Conservation (phyloP, 2,329 filamentous ascomycete species). For the Aspergillus costaricaensis region DNA sequence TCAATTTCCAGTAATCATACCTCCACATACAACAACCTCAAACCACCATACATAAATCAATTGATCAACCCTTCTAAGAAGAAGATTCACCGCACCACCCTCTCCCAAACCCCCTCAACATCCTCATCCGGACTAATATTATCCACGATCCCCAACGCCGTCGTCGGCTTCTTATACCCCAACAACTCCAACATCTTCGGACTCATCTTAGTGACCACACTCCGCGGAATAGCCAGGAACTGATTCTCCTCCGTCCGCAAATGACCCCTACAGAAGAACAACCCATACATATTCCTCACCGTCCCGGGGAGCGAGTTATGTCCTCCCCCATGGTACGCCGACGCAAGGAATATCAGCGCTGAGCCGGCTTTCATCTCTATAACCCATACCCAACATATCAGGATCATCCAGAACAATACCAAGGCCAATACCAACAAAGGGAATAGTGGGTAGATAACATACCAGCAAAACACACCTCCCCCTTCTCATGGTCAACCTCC, state of each 20-base stretch:
- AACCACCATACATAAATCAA: no score
- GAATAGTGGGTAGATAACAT: background rate
- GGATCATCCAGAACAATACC: background rate
- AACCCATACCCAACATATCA: background rate
- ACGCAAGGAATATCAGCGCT: slow-evolving; percentile 39
- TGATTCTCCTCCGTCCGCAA: slow-evolving; percentile 40
- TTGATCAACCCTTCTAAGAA: no score
- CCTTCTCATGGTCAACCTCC: slow-evolving; percentile 6
- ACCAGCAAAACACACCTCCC: slow-evolving; percentile 40
- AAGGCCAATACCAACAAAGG: background rate
- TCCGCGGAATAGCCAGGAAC: slow-evolving; percentile 34
- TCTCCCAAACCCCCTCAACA: slow-evolving; percentile 17
- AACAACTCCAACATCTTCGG: slow-evolving; percentile 35
- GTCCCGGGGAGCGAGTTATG: slow-evolving; percentile 29
- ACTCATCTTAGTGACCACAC: slow-evolving; percentile 34
- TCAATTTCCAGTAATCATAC: no score
- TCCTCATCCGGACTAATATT: slow-evolving; percentile 26
- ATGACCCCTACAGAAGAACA: slow-evolving; percentile 35
- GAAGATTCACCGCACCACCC: background rate
- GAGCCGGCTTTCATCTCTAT: slow-evolving; percentile 41
- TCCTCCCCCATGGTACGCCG: slow-evolving; percentile 37
- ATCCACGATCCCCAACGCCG: slow-evolving; percentile 36
- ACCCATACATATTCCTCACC: slow-evolving; percentile 31
- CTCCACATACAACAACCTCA: background rate
- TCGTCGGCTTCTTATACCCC: slow-evolving; percentile 37